These are phyloP conservation scores for Xylariales sp. DNA, from an alignment of 2,329 filamentous ascomycete species.

Conservation along the genomic window DNA sequence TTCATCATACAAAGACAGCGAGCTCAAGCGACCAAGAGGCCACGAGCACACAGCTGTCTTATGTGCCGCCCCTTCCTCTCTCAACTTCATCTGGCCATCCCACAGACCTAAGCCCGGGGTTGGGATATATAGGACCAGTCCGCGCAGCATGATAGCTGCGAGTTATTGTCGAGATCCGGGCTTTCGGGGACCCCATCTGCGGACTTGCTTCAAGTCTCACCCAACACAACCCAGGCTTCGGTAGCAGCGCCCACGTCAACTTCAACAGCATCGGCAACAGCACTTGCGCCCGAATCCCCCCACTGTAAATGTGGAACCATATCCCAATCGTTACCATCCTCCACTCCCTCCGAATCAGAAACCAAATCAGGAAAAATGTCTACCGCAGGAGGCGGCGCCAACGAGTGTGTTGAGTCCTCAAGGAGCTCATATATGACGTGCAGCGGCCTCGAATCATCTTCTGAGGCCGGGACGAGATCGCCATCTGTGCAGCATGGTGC, in stretches of 20 bases:
- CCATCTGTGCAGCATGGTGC: not conserved
- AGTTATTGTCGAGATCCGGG: constrained; percentile 6
- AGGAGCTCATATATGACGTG: constrained; percentile 3
- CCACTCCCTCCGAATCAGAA: constrained; percentile 4
- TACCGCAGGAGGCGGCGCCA: not conserved
- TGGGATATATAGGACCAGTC: constrained; percentile 5
- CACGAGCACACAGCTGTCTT: constrained; percentile 3
- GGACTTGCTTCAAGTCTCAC: constrained; percentile 6
- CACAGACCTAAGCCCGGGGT: not conserved
- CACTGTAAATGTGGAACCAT: constrained; percentile 2
- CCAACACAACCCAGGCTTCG: constrained; percentile 7
- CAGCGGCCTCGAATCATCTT: constrained; percentile 2
- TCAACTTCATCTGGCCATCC: not conserved
- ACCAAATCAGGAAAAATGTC: not conserved
- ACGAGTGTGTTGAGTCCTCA: constrained; percentile 2
- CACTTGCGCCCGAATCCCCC: not conserved
- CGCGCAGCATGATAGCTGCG: not conserved
- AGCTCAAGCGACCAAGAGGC: not conserved
- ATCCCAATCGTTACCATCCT: constrained; percentile 5
- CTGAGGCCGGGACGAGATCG: not conserved
- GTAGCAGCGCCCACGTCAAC: not conserved
- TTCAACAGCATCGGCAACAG: not conserved
- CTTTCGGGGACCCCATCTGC: not conserved
- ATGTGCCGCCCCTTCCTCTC: not conserved
- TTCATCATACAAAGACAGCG: not conserved